Percentiles rank a stretch among this genome's conserved stretches.
Evolutionary conservation across 768 basidiomycete genomes (phyloP).

Genomic region (Crassisporium funariophilum): DNA sequence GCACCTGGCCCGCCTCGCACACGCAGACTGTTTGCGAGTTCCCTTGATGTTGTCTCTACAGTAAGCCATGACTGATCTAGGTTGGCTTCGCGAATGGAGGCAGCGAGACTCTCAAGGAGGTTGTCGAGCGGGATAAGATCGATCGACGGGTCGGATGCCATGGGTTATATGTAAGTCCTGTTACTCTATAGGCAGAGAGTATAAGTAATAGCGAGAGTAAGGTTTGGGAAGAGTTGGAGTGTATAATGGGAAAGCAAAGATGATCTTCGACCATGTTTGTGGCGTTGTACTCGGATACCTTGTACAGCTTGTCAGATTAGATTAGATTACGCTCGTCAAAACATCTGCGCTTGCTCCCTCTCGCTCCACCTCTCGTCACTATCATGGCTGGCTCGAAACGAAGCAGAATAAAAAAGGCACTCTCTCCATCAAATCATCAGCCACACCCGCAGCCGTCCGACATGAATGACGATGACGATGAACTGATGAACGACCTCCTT

Average conservation of each 20-base stretch:
- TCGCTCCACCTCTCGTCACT: slow-evolving; percentile 6
- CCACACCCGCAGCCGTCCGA: slow-evolving; percentile 29
- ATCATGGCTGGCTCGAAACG: slow-evolving; percentile 56
- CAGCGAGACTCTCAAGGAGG: slow-evolving; percentile 36
- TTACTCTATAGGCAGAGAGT: not conserved
- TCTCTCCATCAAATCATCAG: slow-evolving; percentile 28
- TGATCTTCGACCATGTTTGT: no score
- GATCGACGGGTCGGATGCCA: slow-evolving; percentile 21
- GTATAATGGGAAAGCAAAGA: no score
- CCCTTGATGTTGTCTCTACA: slow-evolving; percentile 53
- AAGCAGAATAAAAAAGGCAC: slow-evolving; percentile 57
- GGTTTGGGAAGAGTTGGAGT: no score
- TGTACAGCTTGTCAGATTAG: no score
- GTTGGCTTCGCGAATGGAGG: slow-evolving; percentile 28
- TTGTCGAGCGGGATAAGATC: slow-evolving; percentile 38
- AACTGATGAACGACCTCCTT: slow-evolving; percentile 74
- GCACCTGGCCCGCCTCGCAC: slow-evolving; percentile 54
- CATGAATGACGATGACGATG: slow-evolving; percentile 47
- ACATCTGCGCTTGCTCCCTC: slow-evolving; percentile 5
- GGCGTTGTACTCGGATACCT: no score
- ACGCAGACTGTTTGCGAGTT: slow-evolving; percentile 65
- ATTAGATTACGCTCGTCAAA: slow-evolving; percentile 2
- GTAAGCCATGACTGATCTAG: slow-evolving; percentile 48
- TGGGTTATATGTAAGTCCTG: slow-evolving; percentile 3
- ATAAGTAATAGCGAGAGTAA: not conserved